phyloP scores from a whole-genome alignment of 352 stramenopile genomes.

The Saprolegnia diclina region DNA sequence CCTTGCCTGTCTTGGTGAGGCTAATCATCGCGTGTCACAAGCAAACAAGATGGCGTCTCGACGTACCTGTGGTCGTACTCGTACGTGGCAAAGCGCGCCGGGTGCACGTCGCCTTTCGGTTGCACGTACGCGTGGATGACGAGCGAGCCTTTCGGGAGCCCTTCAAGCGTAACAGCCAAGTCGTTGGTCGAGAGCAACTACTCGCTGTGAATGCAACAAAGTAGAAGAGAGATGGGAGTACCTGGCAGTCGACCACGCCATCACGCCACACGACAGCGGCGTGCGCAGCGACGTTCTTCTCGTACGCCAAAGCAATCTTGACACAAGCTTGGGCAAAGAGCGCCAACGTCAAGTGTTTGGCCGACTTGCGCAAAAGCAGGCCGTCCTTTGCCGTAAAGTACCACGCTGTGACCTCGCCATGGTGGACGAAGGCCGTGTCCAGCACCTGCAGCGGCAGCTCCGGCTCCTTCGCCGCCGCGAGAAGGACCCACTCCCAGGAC shows the following conservation, averaged over 20 bases:
- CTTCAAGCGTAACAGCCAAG: slow-evolving; percentile 42
- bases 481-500: slow-evolving; percentile 66
- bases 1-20: slow-evolving; percentile 51
- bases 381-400: slow-evolving; percentile 51
- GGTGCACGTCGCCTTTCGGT: slow-evolving; percentile 61
- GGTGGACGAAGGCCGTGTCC: slow-evolving; percentile 67
- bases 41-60: neutral
- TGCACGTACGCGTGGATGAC: slow-evolving; percentile 53
- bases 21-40: slow-evolving; percentile 24
- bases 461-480: slow-evolving; percentile 51
- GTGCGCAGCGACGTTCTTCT: slow-evolving; percentile 26
- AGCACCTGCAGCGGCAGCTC: slow-evolving; percentile 51
- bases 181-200: slow-evolving; percentile 51
- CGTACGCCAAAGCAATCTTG: slow-evolving; percentile 31
- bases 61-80: slow-evolving; percentile 72
- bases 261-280: slow-evolving; percentile 65
- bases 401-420: slow-evolving; percentile 76
- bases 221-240: neutral
- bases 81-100: slow-evolving; percentile 59
- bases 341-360: slow-evolving; percentile 43
- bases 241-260: slow-evolving; percentile 27
- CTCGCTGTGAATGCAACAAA: too few relatives aligned
- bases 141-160: slow-evolving; percentile 34
- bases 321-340: slow-evolving; percentile 42
- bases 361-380: slow-evolving; percentile 53